Conservation (phyloP, 345 rosid genomes). For the Conringia planisiliqua region DNA sequence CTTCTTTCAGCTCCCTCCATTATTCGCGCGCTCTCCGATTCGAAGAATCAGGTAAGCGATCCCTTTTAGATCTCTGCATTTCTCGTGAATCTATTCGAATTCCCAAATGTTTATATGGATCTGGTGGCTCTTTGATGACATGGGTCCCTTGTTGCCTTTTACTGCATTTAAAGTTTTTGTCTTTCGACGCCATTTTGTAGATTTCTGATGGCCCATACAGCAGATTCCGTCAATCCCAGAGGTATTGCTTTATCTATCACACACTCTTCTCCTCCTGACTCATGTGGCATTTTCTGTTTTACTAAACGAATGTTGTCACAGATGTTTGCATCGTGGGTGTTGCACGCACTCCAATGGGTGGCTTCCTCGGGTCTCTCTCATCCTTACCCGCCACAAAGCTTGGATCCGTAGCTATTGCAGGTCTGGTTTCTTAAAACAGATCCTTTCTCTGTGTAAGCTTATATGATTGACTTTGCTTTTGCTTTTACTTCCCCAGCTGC, state of each 20-base stretch:
- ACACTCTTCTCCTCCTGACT: constrained; percentile 1
- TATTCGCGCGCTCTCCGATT: background rate
- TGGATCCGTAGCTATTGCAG: constrained; percentile 84
- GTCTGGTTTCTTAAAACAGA: constrained; percentile 28
- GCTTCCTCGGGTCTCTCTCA: constrained; percentile 82
- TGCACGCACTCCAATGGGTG: constrained; percentile 97
- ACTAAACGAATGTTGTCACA: constrained; percentile 23
- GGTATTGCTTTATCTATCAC: constrained; percentile 40
- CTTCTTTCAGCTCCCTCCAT: background rate
- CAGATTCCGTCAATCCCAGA: constrained; percentile 74
- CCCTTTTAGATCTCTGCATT: constrained; percentile 6
- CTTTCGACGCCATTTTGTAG: constrained; percentile 12
- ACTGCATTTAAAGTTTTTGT: background rate
- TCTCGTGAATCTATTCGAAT: background rate
- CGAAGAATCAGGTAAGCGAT: constrained; percentile 18
- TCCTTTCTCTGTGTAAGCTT: background rate
- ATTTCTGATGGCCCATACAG: constrained; percentile 50
- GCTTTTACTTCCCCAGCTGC: constrained; percentile 56
- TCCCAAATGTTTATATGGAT: background rate
- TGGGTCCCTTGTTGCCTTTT: background rate
- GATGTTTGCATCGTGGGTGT: constrained; percentile 99
- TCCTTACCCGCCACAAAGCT: constrained; percentile 90
- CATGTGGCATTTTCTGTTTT: background rate
- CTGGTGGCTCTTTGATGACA: background rate
- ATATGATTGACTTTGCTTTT: background rate